Base-by-base conservation (phyloP, 2,329 filamentous ascomycete species). In the Arthrobotrys musiformis region DNA sequence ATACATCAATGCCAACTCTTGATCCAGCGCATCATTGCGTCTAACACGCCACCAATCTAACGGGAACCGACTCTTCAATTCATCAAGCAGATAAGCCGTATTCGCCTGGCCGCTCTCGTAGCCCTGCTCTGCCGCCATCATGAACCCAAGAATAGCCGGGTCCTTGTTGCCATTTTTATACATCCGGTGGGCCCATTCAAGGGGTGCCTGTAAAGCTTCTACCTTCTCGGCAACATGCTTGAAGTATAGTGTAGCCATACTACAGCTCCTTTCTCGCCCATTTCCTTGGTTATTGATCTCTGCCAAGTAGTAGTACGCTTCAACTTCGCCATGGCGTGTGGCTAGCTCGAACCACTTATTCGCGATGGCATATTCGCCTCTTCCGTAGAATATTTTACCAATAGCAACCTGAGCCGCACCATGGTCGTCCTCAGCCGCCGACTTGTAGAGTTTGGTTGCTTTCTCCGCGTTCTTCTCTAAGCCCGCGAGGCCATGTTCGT, bases 31-130 rank as follows among this genome's bases (percentile, higher is more conserved):
- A 48, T 79, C 66, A 28, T 72, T 72, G 13, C 67, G 74, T 28
- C 37, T 69, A 2, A 70, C 11, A n/a, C 64, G 35, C 72, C 72
- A 76, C 72, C 72, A 70, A 30, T 88, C 85, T 0, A 91, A 83
- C 4, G 88, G 86, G 6, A 91, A 82, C 50, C 88, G 85, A 4
- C 90, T 91, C 79, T 88, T 88, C 67, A 88, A 86, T 56, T 92
- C 89, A 81, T 97, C 94, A 3, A 97, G 87, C 75, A 97, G 86
- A 82, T 90, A 95, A 4, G 93, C 94, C 1, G 97, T 92, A 78
- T 97, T 97, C 62, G 93, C 92, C 83, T 97, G 94, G 0, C 91
- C 93, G 79, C 88, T 89, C 82, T 97, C 94, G 80, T 95, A 97
- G 13, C 94, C 94, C 84, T 97, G 93, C 82, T 97, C 94, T 0